phyloP scores from a whole-genome alignment of 2,329 filamentous ascomycete species.

The Verticillium dahliae region DNA sequence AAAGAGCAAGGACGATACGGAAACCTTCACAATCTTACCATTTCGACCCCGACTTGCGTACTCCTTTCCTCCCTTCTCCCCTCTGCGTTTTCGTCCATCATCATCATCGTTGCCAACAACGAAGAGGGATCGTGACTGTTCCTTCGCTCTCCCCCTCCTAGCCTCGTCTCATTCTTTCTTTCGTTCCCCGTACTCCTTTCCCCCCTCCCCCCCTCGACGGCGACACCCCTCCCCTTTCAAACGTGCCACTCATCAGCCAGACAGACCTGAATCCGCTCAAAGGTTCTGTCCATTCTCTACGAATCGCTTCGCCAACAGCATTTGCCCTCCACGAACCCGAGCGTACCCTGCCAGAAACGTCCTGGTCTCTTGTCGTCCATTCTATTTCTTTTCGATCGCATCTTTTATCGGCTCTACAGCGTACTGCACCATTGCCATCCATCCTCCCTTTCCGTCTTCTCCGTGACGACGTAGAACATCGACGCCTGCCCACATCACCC shows the following conservation, averaged over 20 bases:
- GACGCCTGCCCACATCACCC: neutral
- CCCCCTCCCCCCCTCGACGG: neutral
- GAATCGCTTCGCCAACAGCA: neutral
- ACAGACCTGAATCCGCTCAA: neutral
- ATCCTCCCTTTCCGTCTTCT: neutral
- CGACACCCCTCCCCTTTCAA: neutral
- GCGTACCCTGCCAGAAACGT: neutral
- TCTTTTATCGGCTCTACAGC: neutral
- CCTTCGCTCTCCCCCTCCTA: neutral
- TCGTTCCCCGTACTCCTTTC: neutral
- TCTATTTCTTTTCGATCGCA: neutral
- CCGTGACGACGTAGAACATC: slow-evolving; percentile 1
- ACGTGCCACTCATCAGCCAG: neutral
- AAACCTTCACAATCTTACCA: slow-evolving; percentile 9
- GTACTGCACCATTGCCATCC: neutral
- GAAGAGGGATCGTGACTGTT: neutral
- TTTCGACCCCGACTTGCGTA: slow-evolving; percentile 11
- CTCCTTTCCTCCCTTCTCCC: slow-evolving; percentile 7
- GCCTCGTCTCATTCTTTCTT: neutral
- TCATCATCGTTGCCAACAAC: slow-evolving; percentile 15
- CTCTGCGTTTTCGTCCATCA: slow-evolving; percentile 15
- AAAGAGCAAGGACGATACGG: slow-evolving; percentile 1
- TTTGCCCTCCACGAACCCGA: neutral
- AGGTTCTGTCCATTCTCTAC: neutral
- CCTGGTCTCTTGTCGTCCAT: neutral